A percentile compares a stretch with the other conserved stretches of the same genome.
phyloP scores from a whole-genome alignment of 1,284 basidiomycete genomes.

The Vanrija humicola region DNA sequence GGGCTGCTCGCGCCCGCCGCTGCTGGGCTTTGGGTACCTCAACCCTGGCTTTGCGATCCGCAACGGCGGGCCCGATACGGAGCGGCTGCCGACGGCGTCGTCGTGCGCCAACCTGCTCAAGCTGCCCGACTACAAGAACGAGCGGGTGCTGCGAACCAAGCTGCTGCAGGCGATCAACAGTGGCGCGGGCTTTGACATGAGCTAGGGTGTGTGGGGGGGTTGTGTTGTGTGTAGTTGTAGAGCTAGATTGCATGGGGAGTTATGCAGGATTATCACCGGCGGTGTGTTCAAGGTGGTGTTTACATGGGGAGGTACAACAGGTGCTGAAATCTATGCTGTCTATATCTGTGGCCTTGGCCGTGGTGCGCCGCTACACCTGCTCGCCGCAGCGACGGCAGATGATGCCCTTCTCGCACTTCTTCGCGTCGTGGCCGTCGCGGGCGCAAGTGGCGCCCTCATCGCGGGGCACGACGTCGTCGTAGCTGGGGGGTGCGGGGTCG shows the following conservation, averaged over 20 bases:
- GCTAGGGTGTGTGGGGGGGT: conserved; percentile 50
- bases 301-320: too few relatives aligned
- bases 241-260: background rate
- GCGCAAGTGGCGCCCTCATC: too few relatives aligned
- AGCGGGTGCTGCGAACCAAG: conserved; percentile 64
- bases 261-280: too few relatives aligned
- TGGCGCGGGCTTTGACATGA: conserved; percentile 84
- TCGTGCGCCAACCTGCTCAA: conserved; percentile 82
- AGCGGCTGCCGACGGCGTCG: conserved; percentile 61
- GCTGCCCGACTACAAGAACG: conserved; percentile 47
- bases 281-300: too few relatives aligned
- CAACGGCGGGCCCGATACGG: conserved; percentile 67
- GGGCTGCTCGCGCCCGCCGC: conserved; percentile 80
- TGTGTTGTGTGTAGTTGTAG: background rate
- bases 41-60: conserved; percentile 80
- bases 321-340: too few relatives aligned
- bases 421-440: too few relatives aligned
- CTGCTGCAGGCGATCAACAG: conserved; percentile 80
- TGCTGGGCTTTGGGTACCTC: conserved; percentile 82
- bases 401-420: too few relatives aligned
- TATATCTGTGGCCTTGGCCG: too few relatives aligned
- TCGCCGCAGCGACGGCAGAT: too few relatives aligned
- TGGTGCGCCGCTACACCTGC: too few relatives aligned
- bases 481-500: too few relatives aligned
- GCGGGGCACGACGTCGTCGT: too few relatives aligned